Percentiles rank a stretch among this genome's conserved stretches.
These are phyloP conservation scores for Cutaneotrichosporon spelunceum DNA, from an alignment of 1,284 basidiomycete species.

Conservation along the genomic window DNA sequence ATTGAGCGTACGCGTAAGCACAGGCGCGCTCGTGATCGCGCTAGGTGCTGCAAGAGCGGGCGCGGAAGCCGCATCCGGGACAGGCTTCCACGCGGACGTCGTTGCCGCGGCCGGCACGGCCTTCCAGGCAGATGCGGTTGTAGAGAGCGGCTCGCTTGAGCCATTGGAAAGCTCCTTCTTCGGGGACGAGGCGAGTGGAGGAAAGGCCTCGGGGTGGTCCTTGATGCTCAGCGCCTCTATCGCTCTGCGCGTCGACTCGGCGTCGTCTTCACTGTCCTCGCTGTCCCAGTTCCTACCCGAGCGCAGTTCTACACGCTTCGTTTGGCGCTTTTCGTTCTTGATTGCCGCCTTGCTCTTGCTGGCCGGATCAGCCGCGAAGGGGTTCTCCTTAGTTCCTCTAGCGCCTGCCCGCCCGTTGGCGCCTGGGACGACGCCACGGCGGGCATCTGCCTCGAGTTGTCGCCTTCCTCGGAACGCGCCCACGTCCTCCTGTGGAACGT, in stretches of 20 bases:
- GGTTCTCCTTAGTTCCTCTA: slow-evolving; percentile 26
- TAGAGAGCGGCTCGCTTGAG: background rate
- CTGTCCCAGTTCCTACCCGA: slow-evolving; percentile 32
- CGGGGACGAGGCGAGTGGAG: slow-evolving; percentile 20
- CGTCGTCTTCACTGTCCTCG: slow-evolving; percentile 31
- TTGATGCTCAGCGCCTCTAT: slow-evolving; percentile 26
- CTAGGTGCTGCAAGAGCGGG: background rate
- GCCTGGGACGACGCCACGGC: background rate
- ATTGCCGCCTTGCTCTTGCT: slow-evolving; percentile 58
- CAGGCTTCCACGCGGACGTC: slow-evolving; percentile 2
- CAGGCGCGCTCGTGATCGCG: background rate
- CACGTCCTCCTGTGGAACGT: slow-evolving; percentile 91
- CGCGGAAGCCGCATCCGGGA: background rate
- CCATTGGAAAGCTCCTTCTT: background rate
- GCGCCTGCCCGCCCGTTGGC: slow-evolving; percentile 2
- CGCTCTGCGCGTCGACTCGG: slow-evolving; percentile 27
- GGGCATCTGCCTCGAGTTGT: slow-evolving; percentile 65
- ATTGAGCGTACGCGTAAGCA: background rate
- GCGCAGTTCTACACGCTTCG: slow-evolving; percentile 23
- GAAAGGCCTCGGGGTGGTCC: slow-evolving; percentile 20
- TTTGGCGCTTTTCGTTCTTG: slow-evolving; percentile 65
- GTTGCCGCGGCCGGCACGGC: background rate
- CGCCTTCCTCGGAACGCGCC: slow-evolving; percentile 72
- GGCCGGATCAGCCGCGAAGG: slow-evolving; percentile 28
- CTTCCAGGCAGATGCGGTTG: slow-evolving; percentile 3